Evolutionary conservation across 2,329 filamentous ascomycete genomes (phyloP).

Genomic region (Metarhizium album): DNA sequence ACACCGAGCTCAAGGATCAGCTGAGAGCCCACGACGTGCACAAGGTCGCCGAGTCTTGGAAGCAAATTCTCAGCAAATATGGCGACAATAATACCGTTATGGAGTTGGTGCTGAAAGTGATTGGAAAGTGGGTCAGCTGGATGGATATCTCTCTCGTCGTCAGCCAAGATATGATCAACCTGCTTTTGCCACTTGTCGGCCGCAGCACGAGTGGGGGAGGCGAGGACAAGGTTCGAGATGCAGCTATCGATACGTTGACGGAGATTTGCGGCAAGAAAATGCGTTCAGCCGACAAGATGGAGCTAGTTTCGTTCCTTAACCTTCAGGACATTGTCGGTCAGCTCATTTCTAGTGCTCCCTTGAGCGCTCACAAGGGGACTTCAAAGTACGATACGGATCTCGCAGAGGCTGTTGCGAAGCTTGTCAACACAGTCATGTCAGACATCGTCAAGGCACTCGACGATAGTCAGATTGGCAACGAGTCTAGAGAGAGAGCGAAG

Average conservation of each 20-base stretch:
- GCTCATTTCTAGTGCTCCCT: constrained; percentile 70
- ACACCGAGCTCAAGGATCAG: constrained; percentile 83
- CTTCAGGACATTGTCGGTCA: constrained; percentile 76
- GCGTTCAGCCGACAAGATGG: constrained; percentile 84
- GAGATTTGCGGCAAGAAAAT: constrained; percentile 98
- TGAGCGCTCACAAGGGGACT: constrained; percentile 69
- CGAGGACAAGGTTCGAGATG: constrained; percentile 75
- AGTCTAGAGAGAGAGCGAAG: constrained; percentile 64
- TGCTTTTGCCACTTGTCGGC: constrained; percentile 81
- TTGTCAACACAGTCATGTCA: constrained; percentile 80
- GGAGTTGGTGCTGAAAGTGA: constrained; percentile 81
- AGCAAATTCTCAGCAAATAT: constrained; percentile 77
- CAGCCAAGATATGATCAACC: constrained; percentile 74
- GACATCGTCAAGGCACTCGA: constrained; percentile 86
- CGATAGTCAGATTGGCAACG: constrained; percentile 46
- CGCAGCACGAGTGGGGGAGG: constrained; percentile 49
- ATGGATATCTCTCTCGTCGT: constrained; percentile 92
- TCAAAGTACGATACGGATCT: constrained; percentile 90
- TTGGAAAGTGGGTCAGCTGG: constrained; percentile 98
- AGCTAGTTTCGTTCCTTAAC: constrained; percentile 86
- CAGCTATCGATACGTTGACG: constrained; percentile 87
- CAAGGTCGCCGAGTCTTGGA: constrained; percentile 84
- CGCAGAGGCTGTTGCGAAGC: constrained; percentile 86
- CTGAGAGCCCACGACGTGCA: constrained; percentile 78
- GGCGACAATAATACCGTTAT: constrained; percentile 60